A percentile compares a stretch with the other conserved stretches of the same genome.
Evolutionary conservation across 495 filamentous ascomycete species (phyloP).

Genomic region (Talaromyces stipitatus): DNA sequence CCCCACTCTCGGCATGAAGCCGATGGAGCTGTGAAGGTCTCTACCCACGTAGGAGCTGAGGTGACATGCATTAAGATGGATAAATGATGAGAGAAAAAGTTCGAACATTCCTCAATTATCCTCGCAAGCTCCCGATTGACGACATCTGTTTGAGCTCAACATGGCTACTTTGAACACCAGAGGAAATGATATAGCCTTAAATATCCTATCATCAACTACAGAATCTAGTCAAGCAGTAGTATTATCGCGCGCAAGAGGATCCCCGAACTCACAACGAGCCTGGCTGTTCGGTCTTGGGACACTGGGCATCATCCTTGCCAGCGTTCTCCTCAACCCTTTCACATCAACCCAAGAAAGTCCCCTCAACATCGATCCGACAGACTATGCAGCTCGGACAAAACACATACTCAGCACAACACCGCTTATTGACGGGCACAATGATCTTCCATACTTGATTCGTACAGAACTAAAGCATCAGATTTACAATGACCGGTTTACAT

Average conservation of each 20-base stretch:
- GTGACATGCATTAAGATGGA: background rate
- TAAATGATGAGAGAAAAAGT: background rate
- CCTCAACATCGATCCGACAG: background rate
- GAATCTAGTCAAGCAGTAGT: slow-evolving; percentile 1
- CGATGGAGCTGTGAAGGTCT: background rate
- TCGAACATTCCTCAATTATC: background rate
- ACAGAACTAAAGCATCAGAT: slow-evolving; percentile 58
- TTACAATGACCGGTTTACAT: slow-evolving; percentile 40
- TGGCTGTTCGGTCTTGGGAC: background rate
- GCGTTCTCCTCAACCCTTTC: background rate
- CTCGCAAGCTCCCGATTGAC: background rate
- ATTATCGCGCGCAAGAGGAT: background rate
- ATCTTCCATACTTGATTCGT: slow-evolving; percentile 61
- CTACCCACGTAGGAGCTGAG: background rate
- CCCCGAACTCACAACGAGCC: background rate
- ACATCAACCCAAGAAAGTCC: background rate
- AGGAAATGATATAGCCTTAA: background rate
- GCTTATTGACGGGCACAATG: slow-evolving; percentile 72
- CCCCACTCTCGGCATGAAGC: background rate
- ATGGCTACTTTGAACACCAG: background rate
- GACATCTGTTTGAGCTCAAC: background rate
- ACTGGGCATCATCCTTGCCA: background rate
- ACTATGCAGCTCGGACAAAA: slow-evolving; percentile 1
- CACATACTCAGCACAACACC: slow-evolving; percentile 3
- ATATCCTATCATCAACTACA: background rate